Base-by-base conservation (phyloP, 331 rosid genomes). In the Pyrus hybrid region DNA sequence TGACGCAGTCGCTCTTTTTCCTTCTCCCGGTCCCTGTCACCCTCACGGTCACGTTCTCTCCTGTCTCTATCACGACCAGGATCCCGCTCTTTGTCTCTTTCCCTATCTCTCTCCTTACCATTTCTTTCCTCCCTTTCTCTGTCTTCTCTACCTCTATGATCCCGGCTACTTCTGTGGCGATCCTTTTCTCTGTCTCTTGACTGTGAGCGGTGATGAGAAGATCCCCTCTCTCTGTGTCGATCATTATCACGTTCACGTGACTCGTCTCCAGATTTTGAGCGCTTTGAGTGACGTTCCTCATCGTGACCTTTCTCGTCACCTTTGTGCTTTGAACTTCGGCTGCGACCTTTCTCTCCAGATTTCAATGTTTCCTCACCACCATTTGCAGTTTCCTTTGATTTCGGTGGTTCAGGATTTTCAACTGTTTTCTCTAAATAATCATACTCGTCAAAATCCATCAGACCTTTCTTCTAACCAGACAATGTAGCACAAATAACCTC, bases 361-460 rank as follows among this genome's bases (percentile, higher is more conserved):
- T 86, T 85, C 67, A 75, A 67, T 62, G 56, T 70, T 61, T 67
- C 87, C 51, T 85, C 86, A 5, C 89, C 63, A 21, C 92, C 96
- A 79, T 86, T 81, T 14, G 57, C 69, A 23, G 78, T 69, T 41
- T 89, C 86, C 79, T 86, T 88, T 35, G 41, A 74, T 63, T 73
- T 85, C 56, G 33, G 73, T 28, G 81, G 71, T 74, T 93, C 88
- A n/a, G 88, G 87, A 63, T 87, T 85, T 64, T 91, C 93, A 78
- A 93, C 98, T 9, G 93, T 79, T 47, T 91, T 88, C 87, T 93
- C 99, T 76, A 94, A 82, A 74, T 94, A 94, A 13, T 94, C 97
- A 29, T 94, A 93, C 68, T 92, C 98, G 45, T 94, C 99, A 60
- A 94, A 94, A 81, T 92, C 99, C 97, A 87, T 88, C 63, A 41